Base-by-base conservation (phyloP, 345 rosid genomes). In the Corymbia maculata region DNA sequence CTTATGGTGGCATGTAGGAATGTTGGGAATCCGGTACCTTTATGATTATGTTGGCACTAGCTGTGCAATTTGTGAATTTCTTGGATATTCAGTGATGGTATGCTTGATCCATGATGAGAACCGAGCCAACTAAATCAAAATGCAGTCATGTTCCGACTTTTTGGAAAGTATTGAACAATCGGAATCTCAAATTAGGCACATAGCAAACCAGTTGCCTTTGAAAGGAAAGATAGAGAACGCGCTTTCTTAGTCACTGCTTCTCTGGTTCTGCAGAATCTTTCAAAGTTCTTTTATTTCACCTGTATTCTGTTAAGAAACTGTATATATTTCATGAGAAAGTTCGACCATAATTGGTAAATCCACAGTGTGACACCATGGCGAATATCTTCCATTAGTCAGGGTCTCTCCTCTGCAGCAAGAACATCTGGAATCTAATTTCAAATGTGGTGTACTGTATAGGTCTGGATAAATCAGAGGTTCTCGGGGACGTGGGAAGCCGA, bases 401-500 rank as follows among this genome's bases (percentile, higher is more conserved):
- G 49, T 75, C 49, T 36, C 84, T 42, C 28, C 49, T 75, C 49
- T 52, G 19, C 61, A 5, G 16, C 14, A 85, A 50, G 87, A 85
- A 85, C 47, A 52, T 52, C 49, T 17, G 52, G 53, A 51, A 19
- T 52, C 87, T 52, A 52, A 85, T 85, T 85, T 85, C 16, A 28
- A 50, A 51, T 52, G 45, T 52, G 16, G 14, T 52, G 42, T 57
- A 66, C 42, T 85, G 32, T 36, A 79, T 85, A 95, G 98, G 97
- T 90, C 90, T 97, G 91, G 97, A 95, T 59, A 95, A 92, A 90
- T 90, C 95, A 8, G 92, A 93, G 85, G 66, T 91, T 52, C 92
- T 95, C 2, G 97, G 99, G 64, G 96, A 94, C 59, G 91, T 93
- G 70, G 98, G 99, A 0, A 92, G 95, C 91, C 92, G 99, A 88